These are phyloP conservation scores for Alternaria consortialis DNA, from an alignment of 2,329 filamentous ascomycete genomes.

Conservation along the genomic window DNA sequence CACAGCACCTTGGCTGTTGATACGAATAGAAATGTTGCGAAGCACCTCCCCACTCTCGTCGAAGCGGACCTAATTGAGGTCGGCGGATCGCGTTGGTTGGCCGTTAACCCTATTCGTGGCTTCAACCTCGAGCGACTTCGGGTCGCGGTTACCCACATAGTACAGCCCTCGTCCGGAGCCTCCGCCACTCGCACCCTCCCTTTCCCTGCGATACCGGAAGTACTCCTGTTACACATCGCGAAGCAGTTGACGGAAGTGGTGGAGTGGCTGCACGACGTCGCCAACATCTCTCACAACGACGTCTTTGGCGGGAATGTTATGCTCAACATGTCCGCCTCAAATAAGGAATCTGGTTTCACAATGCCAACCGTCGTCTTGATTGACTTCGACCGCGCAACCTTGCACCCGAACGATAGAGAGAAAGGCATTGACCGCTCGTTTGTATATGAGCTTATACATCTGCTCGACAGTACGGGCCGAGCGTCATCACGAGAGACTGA, in stretches of 20 bases:
- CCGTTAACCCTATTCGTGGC: background rate
- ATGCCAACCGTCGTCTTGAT: background rate
- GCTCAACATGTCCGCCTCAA: background rate
- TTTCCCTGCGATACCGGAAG: background rate
- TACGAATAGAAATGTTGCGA: background rate
- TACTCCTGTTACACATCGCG: background rate
- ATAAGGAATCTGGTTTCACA: background rate
- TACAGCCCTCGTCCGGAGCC: background rate
- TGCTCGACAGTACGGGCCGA: background rate
- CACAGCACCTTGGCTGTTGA: background rate
- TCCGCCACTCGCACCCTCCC: no score
- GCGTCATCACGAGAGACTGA: background rate
- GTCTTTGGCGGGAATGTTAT: constrained; percentile 4
- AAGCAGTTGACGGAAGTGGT: background rate
- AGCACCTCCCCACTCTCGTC: background rate
- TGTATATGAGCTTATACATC: background rate
- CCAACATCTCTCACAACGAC: background rate
- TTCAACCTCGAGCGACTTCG: background rate
- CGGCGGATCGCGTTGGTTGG: background rate
- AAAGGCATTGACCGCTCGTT: background rate
- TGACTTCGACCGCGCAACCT: background rate
- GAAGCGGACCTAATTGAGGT: background rate
- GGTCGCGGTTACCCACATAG: background rate
- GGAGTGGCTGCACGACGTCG: background rate
- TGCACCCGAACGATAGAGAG: background rate